A percentile compares a stretch with the other conserved stretches of the same genome.
These are phyloP conservation scores for Schizosaccharomyces pombe DNA, from an alignment of 805 yeast species.

Conservation along the genomic window ASM294v3 CU329670.1:1554001-1554500, in stretches of 20 bases:
- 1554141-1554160: slow-evolving; percentile 85
- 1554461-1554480: slow-evolving; percentile 42
- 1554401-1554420: slow-evolving; percentile 18
- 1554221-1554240: slow-evolving; percentile 69
- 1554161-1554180: slow-evolving; percentile 55
- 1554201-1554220: slow-evolving; percentile 30
- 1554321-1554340: too few species aligned
- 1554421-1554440: slow-evolving; percentile 44
- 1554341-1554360: too few species aligned
- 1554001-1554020: not conserved
- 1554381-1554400: slow-evolving; percentile 7
- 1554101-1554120: too few species aligned
- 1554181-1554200: not conserved
- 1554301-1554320: too few species aligned
- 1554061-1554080: slow-evolving; percentile 70
- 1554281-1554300: slow-evolving; percentile 32
- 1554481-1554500: slow-evolving; percentile 56
- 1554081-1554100: slow-evolving; percentile 17
- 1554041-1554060: slow-evolving; percentile 93
- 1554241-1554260: slow-evolving; percentile 78
- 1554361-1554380: slow-evolving; percentile 15
- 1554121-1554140: not conserved
- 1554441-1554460: slow-evolving; percentile 73
- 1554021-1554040: slow-evolving; percentile 38
- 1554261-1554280: slow-evolving; percentile 51